phyloP scores from a whole-genome alignment of 2,329 filamentous ascomycete species.

The Alternaria tenuissima region DNA sequence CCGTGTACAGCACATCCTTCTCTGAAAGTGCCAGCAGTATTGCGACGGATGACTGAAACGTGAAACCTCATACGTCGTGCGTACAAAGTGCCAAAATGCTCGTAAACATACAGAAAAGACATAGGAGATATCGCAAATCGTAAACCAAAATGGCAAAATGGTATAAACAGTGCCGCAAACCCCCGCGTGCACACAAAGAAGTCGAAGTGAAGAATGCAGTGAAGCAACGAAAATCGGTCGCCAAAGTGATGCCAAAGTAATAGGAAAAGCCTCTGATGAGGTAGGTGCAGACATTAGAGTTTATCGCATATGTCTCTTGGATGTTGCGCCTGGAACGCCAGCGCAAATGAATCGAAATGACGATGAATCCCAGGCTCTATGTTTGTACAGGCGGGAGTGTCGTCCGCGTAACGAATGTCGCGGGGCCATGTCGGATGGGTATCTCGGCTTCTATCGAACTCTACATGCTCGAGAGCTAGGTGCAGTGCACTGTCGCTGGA shows the following conservation, averaged over 20 bases:
- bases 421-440: conserved; percentile 23
- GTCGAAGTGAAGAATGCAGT: conserved; percentile 30
- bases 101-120: conserved; percentile 38
- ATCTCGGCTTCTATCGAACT: conserved; percentile 19
- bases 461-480: conserved; percentile 24
- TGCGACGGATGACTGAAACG: conserved; percentile 17
- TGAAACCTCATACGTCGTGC: conserved; percentile 29
- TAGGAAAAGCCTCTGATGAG: conserved; percentile 37
- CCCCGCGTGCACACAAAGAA: conserved; percentile 25
- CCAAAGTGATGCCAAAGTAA: conserved; percentile 34
- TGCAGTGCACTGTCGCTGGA: conserved; percentile 20
- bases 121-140: conserved; percentile 38
- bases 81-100: conserved; percentile 26
- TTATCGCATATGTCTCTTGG: conserved; percentile 39
- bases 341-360: conserved; percentile 35
- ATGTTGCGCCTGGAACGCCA: conserved; percentile 46
- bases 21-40: conserved; percentile 19
- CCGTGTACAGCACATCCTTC: conserved; percentile 26
- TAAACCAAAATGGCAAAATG: conserved; percentile 38
- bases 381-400: conserved; percentile 41
- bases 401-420: conserved; percentile 31
- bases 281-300: conserved; percentile 46
- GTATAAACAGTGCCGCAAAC: conserved; percentile 44
- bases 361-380: conserved; percentile 39
- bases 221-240: conserved; percentile 21